Conservation (phyloP, 176 grass and related monocot genomes). For the Zoysia japonica region DNA sequence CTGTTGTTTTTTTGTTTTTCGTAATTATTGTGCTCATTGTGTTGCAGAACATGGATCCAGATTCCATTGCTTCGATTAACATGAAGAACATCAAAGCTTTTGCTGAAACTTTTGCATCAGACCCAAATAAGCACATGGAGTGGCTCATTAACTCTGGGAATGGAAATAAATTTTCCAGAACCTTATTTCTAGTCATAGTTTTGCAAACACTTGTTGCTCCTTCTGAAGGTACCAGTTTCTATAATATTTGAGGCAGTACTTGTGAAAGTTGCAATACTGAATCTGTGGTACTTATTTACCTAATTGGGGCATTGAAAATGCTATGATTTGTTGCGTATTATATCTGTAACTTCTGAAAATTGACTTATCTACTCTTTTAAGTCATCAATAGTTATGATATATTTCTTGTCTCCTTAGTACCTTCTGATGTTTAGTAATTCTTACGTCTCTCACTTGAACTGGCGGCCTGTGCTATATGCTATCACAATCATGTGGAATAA, state of each 20-base stretch:
- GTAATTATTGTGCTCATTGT: conserved; percentile 20
- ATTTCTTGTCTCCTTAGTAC: conserved; percentile 16
- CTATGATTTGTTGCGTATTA: neutral
- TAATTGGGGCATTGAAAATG: neutral
- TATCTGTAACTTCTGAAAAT: neutral
- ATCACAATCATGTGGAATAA: neutral
- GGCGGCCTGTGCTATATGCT: neutral
- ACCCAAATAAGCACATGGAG: conserved; percentile 59
- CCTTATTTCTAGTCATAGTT: conserved; percentile 68
- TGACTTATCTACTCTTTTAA: conserved; percentile 11
- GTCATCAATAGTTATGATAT: conserved; percentile 8
- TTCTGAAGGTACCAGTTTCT: conserved; percentile 59
- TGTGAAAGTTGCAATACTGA: conserved; percentile 13
- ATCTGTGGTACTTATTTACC: neutral
- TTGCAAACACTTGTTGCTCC: conserved; percentile 59
- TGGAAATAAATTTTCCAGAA: conserved; percentile 57
- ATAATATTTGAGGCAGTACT: conserved; percentile 32
- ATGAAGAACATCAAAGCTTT: conserved; percentile 74
- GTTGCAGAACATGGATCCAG: conserved; percentile 62
- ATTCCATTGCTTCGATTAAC: conserved; percentile 65
- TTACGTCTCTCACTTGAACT: neutral
- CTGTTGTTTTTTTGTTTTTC: conserved; percentile 2
- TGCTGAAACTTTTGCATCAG: conserved; percentile 57
- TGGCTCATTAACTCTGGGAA: conserved; percentile 73
- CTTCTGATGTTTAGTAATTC: neutral